Evolutionary conservation across 2,329 filamentous ascomycete genomes (phyloP), one percentile per base, ranked within the genome.

Genomic region (Clarireedia monteithiana): DNA sequence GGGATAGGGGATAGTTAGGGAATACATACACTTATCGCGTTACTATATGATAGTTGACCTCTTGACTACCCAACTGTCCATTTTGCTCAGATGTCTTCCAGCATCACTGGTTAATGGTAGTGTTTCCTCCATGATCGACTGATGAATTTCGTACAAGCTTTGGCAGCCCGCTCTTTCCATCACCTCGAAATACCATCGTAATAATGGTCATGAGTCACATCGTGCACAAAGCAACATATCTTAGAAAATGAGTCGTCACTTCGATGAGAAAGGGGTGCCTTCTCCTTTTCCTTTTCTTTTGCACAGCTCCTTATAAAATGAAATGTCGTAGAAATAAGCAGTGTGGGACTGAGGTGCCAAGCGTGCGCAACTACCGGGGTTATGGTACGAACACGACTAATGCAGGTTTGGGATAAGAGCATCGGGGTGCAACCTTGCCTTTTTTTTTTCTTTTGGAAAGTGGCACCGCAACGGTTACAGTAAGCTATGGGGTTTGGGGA

Each of bases 291-390:
- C 23, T 40, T 39, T 40, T 23, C 30, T 12, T 14, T 14, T 17
- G 12, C 17, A 50, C 34, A 26, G 23, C 14, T 23, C 12, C 34
- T n/a, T 17, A 36, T 26, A 39, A 39, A 20, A 34, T 44, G n/a
- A 40, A 20, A 34, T 48, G 52, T 55, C 52, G 52, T 55, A 50
- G 12, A 49, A 55, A 55, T 55, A 55, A 55, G 46, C 46, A 50
- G 48, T 39, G 48, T 36, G 52, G 48, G 46, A 40, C 38, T 30
- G n/a, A 15, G 9, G 23, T 27, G 17, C 46, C 52, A 55, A 42
- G 20, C 20, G 7, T 14, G 23, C 23, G 42, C 17, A 46, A 9
- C 23, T 46, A 46, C 20, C 17, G 42, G 42, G 20, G 20, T 15
- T 42, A 42, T 17, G 15, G 39, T 24, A 44, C 38, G 23, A 50